Base-by-base conservation (phyloP, 306 rosid species). In the Pterocarpus santalinus region DNA sequence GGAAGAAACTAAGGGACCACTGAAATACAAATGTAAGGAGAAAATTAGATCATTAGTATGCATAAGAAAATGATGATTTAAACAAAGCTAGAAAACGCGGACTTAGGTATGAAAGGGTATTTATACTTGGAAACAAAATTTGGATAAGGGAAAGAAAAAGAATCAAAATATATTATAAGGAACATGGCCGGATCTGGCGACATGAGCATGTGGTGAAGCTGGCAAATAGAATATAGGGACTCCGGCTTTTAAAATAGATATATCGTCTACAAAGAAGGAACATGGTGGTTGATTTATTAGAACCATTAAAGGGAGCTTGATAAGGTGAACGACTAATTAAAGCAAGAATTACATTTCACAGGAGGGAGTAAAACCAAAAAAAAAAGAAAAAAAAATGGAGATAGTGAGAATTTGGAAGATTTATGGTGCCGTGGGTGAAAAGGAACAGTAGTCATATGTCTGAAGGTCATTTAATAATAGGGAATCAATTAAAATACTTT, bases 181-280 rank as follows among this genome's bases (percentile, higher is more conserved):
- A 85, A 68, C 83, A 87, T 84, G 81, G 87, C 85, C 79, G 92
- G 94, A 91, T 92, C 94, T 86, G 83, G 82, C 36, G 88, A 91
- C 94, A 90, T 55, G 81, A 77, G 89, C 98, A 92, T 89, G 94
- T 92, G 98, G 85, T 83, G 80, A 78, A 84, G 87, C 88, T 72
- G 91, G 83, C 86, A 75, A 84, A 67, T 65, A 76, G 74, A 90
- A 72, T 62, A 80, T 57, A n/a, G 52, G 47, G 70, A 77, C 62
- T 82, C 76, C 80, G 83, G 67, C 70, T 69, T 68, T 77, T 67
- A 69, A 73, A 44, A 83, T 73, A 80, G 83, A 75, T 73, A 81
- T 79, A 81, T 79, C 71, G 74, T 84, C 80, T 75, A 52, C 82
- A 65, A 28, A 83, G 32, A 16, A 55, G 16, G 85, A 87, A 84